phyloP scores from a whole-genome alignment of 2,329 filamentous ascomycete species.

The Penicillium expansum region DNA sequence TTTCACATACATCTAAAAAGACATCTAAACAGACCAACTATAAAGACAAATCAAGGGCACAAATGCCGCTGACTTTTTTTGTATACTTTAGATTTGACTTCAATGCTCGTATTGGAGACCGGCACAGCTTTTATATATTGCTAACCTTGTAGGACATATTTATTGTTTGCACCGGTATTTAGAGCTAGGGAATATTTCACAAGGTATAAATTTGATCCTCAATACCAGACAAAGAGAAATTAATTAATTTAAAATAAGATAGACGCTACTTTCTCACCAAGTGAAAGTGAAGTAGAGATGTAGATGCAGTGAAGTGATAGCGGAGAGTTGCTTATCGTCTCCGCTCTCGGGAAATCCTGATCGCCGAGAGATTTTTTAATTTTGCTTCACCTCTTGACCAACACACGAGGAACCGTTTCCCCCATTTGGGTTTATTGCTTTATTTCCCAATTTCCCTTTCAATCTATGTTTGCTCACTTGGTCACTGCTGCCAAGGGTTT shows the following conservation, averaged over 20 bases:
- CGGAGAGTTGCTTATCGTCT: conserved; percentile 13
- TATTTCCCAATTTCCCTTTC: conserved; percentile 3
- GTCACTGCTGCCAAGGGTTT: conserved; percentile 44
- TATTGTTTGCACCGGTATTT: neutral
- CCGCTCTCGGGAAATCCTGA: conserved; percentile 25
- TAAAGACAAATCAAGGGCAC: no score
- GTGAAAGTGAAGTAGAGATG: neutral
- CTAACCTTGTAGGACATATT: no score
- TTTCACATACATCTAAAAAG: no score
- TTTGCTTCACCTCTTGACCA: conserved; percentile 12
- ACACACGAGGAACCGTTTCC: conserved; percentile 2
- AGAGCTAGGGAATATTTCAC: neutral
- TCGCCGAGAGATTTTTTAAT: conserved; percentile 27
- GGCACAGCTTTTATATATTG: neutral
- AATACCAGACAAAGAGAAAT: neutral
- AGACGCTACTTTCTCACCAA: neutral
- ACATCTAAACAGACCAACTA: no score
- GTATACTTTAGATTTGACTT: neutral
- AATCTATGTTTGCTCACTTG: conserved; percentile 44
- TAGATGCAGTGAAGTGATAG: neutral
- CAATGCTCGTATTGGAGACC: neutral
- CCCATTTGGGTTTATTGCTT: conserved; percentile 5
- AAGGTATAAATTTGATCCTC: neutral
- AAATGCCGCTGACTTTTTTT: no score
- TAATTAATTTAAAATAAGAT: neutral